Base-by-base conservation (phyloP, 768 basidiomycete genomes). In the Xerocomellus amylosporus region DNA sequence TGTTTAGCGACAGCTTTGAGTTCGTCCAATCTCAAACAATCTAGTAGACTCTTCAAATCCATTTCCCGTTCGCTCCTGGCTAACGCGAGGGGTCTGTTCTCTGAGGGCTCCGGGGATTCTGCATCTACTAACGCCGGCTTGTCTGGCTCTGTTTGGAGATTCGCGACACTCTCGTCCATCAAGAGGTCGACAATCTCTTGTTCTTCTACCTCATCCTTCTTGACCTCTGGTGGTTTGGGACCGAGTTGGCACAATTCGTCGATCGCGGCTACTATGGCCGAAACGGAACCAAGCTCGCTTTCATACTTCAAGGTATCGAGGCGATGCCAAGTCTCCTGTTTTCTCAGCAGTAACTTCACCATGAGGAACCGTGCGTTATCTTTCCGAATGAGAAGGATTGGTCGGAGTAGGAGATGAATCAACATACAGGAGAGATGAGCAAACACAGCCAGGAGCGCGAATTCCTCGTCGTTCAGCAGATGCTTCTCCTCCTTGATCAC, bases 291-390 rank as follows among this genome's bases (percentile, higher is more conserved):
- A 68, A 86, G 54, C 63, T 79, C 76, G 8, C 49, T 41, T 46
- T 65, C 61, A 50, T 79, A 81, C 53, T 71, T 76, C 20, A 87
- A 68, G 2, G 70, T 58, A 38, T 69, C 68, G 6, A 79, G 70
- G 3, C 81, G 77, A 54, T 82, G 77, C 74, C 84, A 85, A 58
- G 77, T 75, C 53, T 74, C 77, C 28, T 73, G 74, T 58, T 84
- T 84, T 47, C 87, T 79, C 8, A 87, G 73, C n/a, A 82, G 74
- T 9, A 89, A 71, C 20, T 85, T 80, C 17, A 82, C 75, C 56
- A 87, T 76, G 15, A 89, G 79, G 66, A 86, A 88, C 26, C 79
- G 75, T 3, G 85, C 78, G 14, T 76, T 66, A 59, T 82, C 84
- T 86, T 56, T 36, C 15, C 19, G 22, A 14, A 36, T 71, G 34